Conservation (phyloP, 2,329 filamentous ascomycete species). For the Verticillium nubilum region DNA sequence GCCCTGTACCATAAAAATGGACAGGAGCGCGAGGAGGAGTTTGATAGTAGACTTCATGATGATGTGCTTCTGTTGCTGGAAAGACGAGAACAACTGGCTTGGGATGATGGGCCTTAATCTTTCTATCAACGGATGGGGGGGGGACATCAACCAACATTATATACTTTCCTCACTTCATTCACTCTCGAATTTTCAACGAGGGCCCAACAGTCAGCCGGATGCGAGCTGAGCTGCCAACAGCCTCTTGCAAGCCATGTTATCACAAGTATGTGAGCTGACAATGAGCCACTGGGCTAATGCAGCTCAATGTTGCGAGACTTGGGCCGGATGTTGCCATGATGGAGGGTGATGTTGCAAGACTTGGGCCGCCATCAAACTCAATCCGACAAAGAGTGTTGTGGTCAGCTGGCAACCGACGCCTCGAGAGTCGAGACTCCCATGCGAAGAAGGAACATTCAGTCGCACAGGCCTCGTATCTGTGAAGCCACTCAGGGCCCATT, state of each 20-base stretch:
- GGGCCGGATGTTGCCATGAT: background rate
- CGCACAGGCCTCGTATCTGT: background rate
- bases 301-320: background rate
- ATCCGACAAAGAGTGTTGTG: background rate
- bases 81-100: background rate
- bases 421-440: background rate
- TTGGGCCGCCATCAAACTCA: background rate
- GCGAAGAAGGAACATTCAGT: background rate
- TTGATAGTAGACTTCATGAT: conserved; percentile 1
- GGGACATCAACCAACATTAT: background rate
- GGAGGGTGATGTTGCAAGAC: background rate
- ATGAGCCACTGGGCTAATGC: background rate
- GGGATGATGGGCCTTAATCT: background rate
- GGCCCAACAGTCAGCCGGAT: background rate
- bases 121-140: too few species aligned
- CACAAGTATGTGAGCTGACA: background rate
- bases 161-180: background rate
- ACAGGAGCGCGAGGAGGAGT: background rate
- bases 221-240: background rate
- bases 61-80: background rate
- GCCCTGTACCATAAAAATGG: conserved; percentile 3
- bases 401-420: background rate
- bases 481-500: background rate
- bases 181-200: background rate
- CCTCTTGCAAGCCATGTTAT: background rate